Base-by-base conservation (phyloP, 2,329 filamentous ascomycete species). In the Aspergillus fijiensis region DNA sequence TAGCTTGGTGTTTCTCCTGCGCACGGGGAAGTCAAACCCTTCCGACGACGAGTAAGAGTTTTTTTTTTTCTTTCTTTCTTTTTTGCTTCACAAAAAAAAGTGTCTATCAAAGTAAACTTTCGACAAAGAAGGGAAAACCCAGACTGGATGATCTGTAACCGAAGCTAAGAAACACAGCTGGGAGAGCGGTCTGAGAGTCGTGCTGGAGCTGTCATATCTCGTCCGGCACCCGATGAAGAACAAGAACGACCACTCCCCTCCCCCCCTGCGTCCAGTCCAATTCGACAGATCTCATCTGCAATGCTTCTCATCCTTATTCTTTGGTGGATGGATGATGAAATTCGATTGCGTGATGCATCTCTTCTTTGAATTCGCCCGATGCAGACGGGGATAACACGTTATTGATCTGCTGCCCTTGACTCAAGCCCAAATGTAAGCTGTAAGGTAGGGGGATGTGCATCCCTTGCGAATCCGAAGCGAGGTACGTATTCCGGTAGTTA, bases 161-260 rank as follows among this genome's bases (percentile, higher is more conserved):
- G 16, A 16, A 45, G 19, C 21, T 33, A 39, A 29, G 53, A 58
- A 62, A 65, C 14, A 49, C 55, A 51, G 59, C 21, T 61, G 6
- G 59, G 59, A 56, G 67, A 61, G 63, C 67, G 67, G 51, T 66
- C 63, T 59, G 54, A 29, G 27, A 48, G 29, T 31, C 33, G 49
- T 55, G 57, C 58, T 58, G 60, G 64, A 64, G 60, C 60, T 63
- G 62, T 64, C 64, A 63, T 66, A 66, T 61, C 58, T 51, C 57
- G 16, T 42, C 19, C 33, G 50, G 16, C 42, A 57, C 51, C 23
- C 29, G 50, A 23, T 45, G 49, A 19, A 58, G 58, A 25, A 51
- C 19, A 51, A 55, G 39, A 33, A 45, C 27, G 52, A 33, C 29
- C 27, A 29, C 27, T 29, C 7, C 27, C 9, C 7, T 29, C 39